Conservation (phyloP, 2,329 filamentous ascomycete genomes). For the Emergomyces orientalis region DNA sequence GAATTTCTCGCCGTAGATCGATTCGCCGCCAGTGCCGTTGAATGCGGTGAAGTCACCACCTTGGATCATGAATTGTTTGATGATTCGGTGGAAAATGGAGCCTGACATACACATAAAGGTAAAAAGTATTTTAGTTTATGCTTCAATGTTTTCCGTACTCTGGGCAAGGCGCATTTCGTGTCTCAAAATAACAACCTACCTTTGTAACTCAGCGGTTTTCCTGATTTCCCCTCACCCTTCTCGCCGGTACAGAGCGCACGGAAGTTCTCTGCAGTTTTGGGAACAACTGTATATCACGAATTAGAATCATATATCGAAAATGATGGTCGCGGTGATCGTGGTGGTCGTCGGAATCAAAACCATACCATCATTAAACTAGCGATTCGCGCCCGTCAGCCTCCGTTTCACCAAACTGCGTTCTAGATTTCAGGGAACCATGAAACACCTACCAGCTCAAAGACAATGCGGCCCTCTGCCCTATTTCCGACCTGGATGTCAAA, state of each 20-base stretch:
- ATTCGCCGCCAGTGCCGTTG: conserved; percentile 92
- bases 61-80: conserved; percentile 98
- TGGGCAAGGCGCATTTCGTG: background rate
- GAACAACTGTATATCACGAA: conserved; percentile 50
- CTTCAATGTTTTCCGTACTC: background rate
- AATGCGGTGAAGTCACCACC: conserved; percentile 93
- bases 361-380: conserved; percentile 43
- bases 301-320: background rate
- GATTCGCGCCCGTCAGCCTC: conserved; percentile 9
- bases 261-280: conserved; percentile 84
- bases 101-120: conserved; percentile 35
- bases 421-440: background rate
- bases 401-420: conserved; percentile 30
- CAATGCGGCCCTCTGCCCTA: conserved; percentile 64
- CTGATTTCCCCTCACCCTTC: conserved; percentile 70
- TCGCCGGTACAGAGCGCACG: conserved; percentile 68
- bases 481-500: conserved; percentile 84
- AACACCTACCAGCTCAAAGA: conserved; percentile 65
- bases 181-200: conserved; percentile 27
- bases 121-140: background rate
- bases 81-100: conserved; percentile 87
- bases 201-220: conserved; percentile 88
- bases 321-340: background rate
- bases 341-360: background rate
- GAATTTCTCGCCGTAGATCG: conserved; percentile 96